phyloP scores from a whole-genome alignment of 1,139 yeast genomes.

The Taiozyma sp. region DNA sequence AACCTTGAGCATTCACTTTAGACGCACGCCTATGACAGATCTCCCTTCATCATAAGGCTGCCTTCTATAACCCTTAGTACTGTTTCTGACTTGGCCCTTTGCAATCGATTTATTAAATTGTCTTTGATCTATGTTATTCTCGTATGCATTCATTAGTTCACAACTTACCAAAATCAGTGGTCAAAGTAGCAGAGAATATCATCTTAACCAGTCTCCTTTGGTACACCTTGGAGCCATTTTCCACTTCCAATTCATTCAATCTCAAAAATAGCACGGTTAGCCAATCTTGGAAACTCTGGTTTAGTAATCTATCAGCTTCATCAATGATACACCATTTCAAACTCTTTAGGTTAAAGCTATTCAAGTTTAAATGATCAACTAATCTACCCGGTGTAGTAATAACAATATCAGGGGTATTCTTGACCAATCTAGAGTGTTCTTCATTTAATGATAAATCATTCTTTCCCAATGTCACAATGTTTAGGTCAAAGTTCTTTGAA shows the following conservation, averaged over 20 bases:
- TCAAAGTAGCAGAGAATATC: conserved; percentile 88
- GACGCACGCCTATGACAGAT: too few species aligned
- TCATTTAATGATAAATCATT: conserved; percentile 60
- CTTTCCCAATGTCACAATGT: conserved; percentile 51
- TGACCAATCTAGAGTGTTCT: conserved; percentile 49
- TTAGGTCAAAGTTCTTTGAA: conserved; percentile 63
- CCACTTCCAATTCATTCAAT: conserved; percentile 32
- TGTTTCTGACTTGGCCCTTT: too few species aligned
- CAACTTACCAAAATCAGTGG: conserved; percentile 87
- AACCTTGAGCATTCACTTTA: too few species aligned
- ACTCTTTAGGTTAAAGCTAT: conserved; percentile 37
- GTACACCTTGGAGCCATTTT: conserved; percentile 27
- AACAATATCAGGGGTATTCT: conserved; percentile 68
- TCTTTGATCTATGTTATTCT: too few species aligned
- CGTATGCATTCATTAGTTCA: conserved; percentile 10
- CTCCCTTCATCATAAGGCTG: too few species aligned
- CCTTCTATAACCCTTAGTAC: too few species aligned
- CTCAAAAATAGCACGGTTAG: conserved; percentile 57
- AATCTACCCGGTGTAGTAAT: conserved; percentile 91
- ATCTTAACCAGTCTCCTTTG: conserved; percentile 47
- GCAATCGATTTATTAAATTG: too few species aligned
- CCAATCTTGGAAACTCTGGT: conserved; percentile 95
- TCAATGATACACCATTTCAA: conserved; percentile 77
- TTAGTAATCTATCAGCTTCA: conserved; percentile 90
- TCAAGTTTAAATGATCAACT: conserved; percentile 70